Conservation (phyloP, 164 flowering plant species). For the Taxillus chinensis region DNA sequence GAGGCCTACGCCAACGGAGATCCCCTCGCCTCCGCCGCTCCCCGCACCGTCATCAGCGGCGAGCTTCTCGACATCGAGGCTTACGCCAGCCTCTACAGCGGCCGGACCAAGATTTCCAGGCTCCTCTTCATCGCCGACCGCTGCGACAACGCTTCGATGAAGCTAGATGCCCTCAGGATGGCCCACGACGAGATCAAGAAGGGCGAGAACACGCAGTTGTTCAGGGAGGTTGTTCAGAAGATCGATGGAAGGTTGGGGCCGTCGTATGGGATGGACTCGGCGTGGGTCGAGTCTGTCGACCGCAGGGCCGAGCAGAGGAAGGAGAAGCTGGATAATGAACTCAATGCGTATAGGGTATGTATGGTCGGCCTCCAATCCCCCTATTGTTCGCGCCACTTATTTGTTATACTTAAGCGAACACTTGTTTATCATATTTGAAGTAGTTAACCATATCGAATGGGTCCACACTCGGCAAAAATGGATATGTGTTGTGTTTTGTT, state of each 20-base stretch:
- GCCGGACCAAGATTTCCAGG: conserved; percentile 69
- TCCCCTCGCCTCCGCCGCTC: conserved; percentile 8
- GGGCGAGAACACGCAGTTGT: conserved; percentile 72
- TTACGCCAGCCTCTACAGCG: conserved; percentile 65
- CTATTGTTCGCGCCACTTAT: no score
- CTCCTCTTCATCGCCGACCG: conserved; percentile 76
- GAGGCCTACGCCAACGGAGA: conserved; percentile 46
- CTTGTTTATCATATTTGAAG: no score
- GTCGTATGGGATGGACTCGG: conserved; percentile 40
- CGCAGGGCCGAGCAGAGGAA: conserved; percentile 66
- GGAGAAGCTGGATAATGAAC: conserved; percentile 31
- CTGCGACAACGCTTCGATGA: conserved; percentile 48
- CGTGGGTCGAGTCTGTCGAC: conserved; percentile 66
- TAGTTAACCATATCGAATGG: no score
- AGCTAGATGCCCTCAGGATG: conserved; percentile 79
- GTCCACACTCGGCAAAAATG: no score
- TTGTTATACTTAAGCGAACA: no score
- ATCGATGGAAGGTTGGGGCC: conserved; percentile 68
- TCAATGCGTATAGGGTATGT: conserved; percentile 6
- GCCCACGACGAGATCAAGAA: conserved; percentile 88
- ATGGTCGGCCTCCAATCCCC: no score
- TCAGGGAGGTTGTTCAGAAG: conserved; percentile 63
- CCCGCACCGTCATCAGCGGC: conserved; percentile 48
- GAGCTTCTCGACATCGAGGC: conserved; percentile 88
- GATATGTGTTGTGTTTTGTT: no score